phyloP scores from a whole-genome alignment of 2,329 filamentous ascomycete species.

The Parafenestella ontariensis region DNA sequence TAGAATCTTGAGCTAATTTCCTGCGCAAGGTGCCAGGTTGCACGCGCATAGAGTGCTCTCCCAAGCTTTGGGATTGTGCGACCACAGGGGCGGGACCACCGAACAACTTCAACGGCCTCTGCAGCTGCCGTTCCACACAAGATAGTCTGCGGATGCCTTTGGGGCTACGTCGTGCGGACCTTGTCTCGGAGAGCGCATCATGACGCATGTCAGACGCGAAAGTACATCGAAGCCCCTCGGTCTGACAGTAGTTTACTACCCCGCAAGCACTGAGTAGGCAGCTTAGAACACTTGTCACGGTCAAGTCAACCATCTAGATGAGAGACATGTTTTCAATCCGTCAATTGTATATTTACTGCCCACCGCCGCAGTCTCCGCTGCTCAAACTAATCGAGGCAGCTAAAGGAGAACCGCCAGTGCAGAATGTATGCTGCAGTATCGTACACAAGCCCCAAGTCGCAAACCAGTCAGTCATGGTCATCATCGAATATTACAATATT shows the following conservation, averaged over 20 bases:
- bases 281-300: neutral
- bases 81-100: neutral
- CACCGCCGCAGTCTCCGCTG: neutral
- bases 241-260: neutral
- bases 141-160: neutral
- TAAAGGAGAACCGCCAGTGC: conserved; percentile 1
- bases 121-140: neutral
- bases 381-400: no score
- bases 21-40: neutral
- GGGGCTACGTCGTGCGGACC: neutral
- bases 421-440: neutral
- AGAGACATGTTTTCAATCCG: neutral
- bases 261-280: neutral
- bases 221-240: no score
- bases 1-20: conserved; percentile 18
- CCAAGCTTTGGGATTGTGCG: neutral
- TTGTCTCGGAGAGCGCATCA: neutral
- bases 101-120: neutral
- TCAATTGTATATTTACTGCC: neutral
- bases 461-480: neutral
- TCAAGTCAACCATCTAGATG: neutral
- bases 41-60: conserved; percentile 3
- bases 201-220: neutral
- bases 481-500: neutral
- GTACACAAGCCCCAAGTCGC: neutral